Evolutionary conservation across 306 rosid species (phyloP), one percentile per base, ranked within the genome.

Genomic region (Benincasa hispida): DNA sequence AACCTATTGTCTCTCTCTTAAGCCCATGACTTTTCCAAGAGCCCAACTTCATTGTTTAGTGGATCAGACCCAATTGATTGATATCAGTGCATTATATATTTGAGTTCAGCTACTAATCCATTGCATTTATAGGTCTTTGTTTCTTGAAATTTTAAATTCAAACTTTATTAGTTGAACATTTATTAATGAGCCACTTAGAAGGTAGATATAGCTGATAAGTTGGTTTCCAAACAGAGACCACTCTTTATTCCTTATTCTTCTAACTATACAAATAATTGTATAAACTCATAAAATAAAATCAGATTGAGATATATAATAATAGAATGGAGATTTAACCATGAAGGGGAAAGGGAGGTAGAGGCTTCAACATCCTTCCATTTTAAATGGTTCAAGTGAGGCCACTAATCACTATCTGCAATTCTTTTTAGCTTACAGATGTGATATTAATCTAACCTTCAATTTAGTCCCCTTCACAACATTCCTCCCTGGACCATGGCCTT

Each of bases 391-490:
- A 72, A 48, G 51, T 72, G 42, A 72, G 50, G 60, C 60, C 50
- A 28, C 27, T 72, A 50, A 48, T 72, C 76, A 72, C 76, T 50
- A 28, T 72, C 76, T 72, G 35, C 7, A 3, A 37, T 35, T 13
- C 50, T 14, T 65, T 51, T 63, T 70, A 72, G 42, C 45, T 47
- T 48, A 28, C 56, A 28, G 18, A 63, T 79, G 60, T 67, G 50
- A 34, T 56, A 67, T 72, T 21, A 72, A 76, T 35, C 81, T 37
- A 81, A 60, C 73, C 70, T 51, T 6, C 74, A 42, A 74, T 30
- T 72, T 65, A 10, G 77, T 61, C 55, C 73, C 79, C 48, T 78
- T 56, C 39, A 56, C 73, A 65, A 74, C 76, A 74, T 63, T 67
- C 79, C 79, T 57, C 68, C 67, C 18, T 61, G 70, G 55, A 72